Evolutionary conservation across 106 monocot genomes (phyloP), one percentile per base, ranked within the genome.

Genomic region (Allium fistulosum): DNA sequence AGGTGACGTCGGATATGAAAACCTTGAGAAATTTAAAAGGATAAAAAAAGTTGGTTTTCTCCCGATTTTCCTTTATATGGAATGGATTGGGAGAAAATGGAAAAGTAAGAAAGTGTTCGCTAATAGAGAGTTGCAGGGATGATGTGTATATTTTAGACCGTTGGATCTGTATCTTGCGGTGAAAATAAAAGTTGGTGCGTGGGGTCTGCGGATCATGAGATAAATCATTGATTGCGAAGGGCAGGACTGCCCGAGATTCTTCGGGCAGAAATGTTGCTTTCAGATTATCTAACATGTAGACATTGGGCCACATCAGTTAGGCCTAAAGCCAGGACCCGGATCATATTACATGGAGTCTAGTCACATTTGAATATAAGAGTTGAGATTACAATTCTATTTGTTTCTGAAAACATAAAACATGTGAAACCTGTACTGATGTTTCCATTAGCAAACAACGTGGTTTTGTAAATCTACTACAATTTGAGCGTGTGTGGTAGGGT

Each of bases 161-260:
- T 61, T 26, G 8, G 22, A 61, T 61, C 18, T 7, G 26, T 2
- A 61, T 61, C 60, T 61, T 17, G 9, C 22, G 26, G 60, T 26
- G 18, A 28, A 26, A 10, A 8, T 61, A 7, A 11, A 4, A 28
- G 26, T 17, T 10, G 8, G 7, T 22, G 60, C 28, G 18, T 61
- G 17, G 17, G 60, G 26, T 28, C 26, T 1, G 60, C 1, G 60
- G 60, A 61, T 61, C 60, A 62, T 14, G 45, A 62, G 62, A 27
- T 45, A 37, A 37, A 37, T 11, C 1, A 15, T 9, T 11, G 46
- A 45, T 7, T 46, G 15, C 4, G 62, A 12, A 15, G 11, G 62
- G 62, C 45, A 27, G 46, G 37, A 9, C 62, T 62, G 62, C 28
- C 62, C 62, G 62, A 46, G 62, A 62, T 62, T 62, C 62, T 37